Percentiles rank a stretch among this genome's conserved stretches.
phyloP scores from a whole-genome alignment of 1,139 yeast genomes.

The Saccharomyces pastorianus region DNA sequence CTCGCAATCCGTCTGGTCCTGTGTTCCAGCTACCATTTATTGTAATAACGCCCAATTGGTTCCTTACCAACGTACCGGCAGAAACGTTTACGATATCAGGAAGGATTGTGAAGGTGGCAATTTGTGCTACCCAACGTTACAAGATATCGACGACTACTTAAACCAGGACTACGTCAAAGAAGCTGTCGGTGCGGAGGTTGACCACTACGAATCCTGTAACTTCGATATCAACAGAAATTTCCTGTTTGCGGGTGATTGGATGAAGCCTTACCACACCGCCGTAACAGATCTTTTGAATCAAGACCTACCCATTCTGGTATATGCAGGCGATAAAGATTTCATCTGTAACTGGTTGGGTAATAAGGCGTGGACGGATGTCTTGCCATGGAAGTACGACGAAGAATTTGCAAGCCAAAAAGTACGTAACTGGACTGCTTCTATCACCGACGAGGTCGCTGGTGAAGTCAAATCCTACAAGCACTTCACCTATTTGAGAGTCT shows the following conservation, averaged over 20 bases:
- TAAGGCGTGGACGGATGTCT: constrained; percentile 67
- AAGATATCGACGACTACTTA: constrained; percentile 59
- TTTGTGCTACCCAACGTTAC: constrained; percentile 70
- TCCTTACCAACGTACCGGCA: constrained; percentile 84
- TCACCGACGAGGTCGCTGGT: constrained; percentile 46
- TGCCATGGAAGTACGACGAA: constrained; percentile 57
- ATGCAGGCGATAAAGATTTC: constrained; percentile 82
- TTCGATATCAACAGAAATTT: constrained; percentile 77
- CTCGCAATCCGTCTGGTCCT: constrained; percentile 70
- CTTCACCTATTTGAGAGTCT: constrained; percentile 55
- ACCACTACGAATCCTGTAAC: constrained; percentile 75
- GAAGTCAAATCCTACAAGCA: constrained; percentile 47
- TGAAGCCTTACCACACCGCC: constrained; percentile 70
- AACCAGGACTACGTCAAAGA: constrained; percentile 62
- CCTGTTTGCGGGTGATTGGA: constrained; percentile 83
- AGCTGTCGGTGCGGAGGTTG: constrained; percentile 90
- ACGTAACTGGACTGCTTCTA: constrained; percentile 31
- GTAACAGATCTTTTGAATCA: constrained; percentile 49
- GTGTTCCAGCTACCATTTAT: constrained; percentile 89
- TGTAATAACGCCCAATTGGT: constrained; percentile 83
- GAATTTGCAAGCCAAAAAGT: constrained; percentile 41
- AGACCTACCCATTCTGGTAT: constrained; percentile 61
- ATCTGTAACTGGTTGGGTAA: constrained; percentile 86
- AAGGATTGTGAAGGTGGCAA: constrained; percentile 67
- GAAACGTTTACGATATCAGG: constrained; percentile 90